Evolutionary conservation across 495 filamentous ascomycete genomes (phyloP).

Genomic region (Penicillium simplicissimum): DNA sequence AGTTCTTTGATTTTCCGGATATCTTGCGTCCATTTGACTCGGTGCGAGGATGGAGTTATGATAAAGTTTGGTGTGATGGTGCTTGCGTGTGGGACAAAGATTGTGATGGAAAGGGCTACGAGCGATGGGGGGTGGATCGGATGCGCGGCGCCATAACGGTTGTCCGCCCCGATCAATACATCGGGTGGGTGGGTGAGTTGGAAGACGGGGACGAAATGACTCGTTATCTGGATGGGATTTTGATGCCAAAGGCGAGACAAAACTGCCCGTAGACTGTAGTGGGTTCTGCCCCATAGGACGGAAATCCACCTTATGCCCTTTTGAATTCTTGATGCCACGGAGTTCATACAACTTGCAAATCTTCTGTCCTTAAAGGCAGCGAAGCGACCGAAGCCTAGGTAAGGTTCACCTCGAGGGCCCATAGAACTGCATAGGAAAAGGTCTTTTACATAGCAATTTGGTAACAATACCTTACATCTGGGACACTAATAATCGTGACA

Average conservation of each 20-base stretch:
- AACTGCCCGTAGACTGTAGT: neutral
- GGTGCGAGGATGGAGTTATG: conserved; percentile 59
- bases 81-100: conserved; percentile 57
- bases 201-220: conserved; percentile 51
- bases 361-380: too few relatives aligned
- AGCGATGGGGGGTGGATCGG: conserved; percentile 58
- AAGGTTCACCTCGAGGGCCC: too few relatives aligned
- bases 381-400: too few relatives aligned
- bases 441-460: too few relatives aligned
- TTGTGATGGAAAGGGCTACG: conserved; percentile 57
- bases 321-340: neutral
- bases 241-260: conserved; percentile 10
- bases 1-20: conserved; percentile 60
- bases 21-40: conserved; percentile 55
- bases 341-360: too few relatives aligned
- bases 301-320: neutral
- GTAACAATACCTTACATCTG: too few relatives aligned
- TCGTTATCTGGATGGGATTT: conserved; percentile 31
- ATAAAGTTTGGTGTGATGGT: conserved; percentile 66
- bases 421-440: too few relatives aligned
- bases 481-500: too few relatives aligned
- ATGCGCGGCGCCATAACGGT: conserved; percentile 60
- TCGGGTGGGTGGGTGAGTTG: conserved; percentile 59
- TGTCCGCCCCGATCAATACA: conserved; percentile 63
- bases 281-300: too few relatives aligned